Conservation (phyloP, 768 basidiomycete genomes). For the Baorangia bicolor region DNA sequence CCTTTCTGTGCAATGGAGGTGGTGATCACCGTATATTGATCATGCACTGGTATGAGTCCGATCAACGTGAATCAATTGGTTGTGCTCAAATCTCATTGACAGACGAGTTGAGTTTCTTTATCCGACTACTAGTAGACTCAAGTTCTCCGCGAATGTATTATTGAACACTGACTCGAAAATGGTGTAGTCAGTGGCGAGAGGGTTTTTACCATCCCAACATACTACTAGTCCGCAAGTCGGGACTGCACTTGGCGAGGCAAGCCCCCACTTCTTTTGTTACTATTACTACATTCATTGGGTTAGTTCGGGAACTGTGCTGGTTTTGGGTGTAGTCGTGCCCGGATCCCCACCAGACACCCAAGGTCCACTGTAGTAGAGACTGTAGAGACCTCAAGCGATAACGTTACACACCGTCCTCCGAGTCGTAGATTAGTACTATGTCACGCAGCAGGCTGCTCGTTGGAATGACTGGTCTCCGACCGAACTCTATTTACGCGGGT, state of each 20-base stretch:
- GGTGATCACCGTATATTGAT: neutral
- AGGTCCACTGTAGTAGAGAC: no score
- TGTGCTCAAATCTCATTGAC: neutral
- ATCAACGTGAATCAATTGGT: conserved; percentile 5
- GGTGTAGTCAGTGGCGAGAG: neutral
- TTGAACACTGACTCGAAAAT: neutral
- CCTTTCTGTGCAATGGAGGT: conserved; percentile 17
- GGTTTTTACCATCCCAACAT: neutral
- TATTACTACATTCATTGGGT: no score
- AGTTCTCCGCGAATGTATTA: neutral
- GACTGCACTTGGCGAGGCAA: no score
- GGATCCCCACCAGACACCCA: no score
- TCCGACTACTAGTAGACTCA: neutral
- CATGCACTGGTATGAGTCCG: neutral
- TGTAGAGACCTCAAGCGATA: no score
- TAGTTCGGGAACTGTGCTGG: no score
- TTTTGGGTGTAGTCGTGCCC: no score
- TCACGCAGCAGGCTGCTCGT: neutral
- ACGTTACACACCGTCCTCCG: no score
- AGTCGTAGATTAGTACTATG: no score
- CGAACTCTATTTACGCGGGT: conserved; percentile 12
- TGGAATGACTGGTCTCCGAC: conserved; percentile 2
- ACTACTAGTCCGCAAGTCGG: no score
- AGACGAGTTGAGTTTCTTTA: neutral
- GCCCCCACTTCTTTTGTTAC: no score